Evolutionary conservation across 2,329 filamentous ascomycete species (phyloP), one percentile per base, ranked within the genome.

Genomic region (Xylaria sp.): DNA sequence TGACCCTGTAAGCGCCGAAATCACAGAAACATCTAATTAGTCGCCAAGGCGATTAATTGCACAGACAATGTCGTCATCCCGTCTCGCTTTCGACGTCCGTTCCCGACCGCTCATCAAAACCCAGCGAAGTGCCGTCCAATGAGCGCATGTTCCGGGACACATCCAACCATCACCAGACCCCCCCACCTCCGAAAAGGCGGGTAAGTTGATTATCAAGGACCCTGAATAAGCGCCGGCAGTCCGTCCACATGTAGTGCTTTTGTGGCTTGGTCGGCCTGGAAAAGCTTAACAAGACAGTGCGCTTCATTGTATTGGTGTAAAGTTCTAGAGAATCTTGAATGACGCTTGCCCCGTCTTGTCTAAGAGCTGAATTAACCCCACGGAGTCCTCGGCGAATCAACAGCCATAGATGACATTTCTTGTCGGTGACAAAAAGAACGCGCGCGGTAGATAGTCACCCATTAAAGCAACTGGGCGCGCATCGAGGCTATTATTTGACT

Each of bases 361-460:
- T n/a, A 8, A 28, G 15, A 55, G 56, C 4, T 12, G 25, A 34
- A 59, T 50, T 34, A 46, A 5, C 37, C 66, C 50, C 57, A 44
- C 8, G 44, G 0, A 48, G 13, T 28, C 13, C 37, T 52, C 20
- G 52, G 57, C 70, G 60, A 72, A 72, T 72, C 70, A 66, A 32
- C 25, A 10, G 41, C 23, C 8, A 20, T 34, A n/a, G 1, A 52
- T 54, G 48, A 2, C 18, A 7, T 18, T 18, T 57, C 15, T 51
- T 57, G 20, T 41, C 41, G n/a, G 46, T 55, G 23, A 28, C 58
- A 56, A 32, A 20, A 50, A 25, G 54, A 57, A 69, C 28, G 69
- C 71, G 71, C 71, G 71, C 71, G 71, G 51, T 55, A 69, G 71
- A 46, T 55, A 69, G 51, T 63, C 62, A 60, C 32, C 64, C 54